phyloP scores from a whole-genome alignment of 1,284 basidiomycete species.

The Ustanciosporium gigantosporum region DNA sequence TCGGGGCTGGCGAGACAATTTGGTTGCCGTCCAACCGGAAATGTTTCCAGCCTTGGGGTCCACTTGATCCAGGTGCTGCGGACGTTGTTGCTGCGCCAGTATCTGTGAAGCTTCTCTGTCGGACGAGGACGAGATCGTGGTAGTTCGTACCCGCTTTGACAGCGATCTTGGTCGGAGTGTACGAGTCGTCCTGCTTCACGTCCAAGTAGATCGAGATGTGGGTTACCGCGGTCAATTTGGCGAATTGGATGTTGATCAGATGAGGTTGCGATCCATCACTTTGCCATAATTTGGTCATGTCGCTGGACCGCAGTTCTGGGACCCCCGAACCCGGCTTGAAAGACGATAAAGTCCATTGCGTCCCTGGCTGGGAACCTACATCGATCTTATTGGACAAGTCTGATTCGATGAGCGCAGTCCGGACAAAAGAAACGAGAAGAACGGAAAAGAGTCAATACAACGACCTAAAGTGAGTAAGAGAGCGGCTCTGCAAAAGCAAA shows the following conservation, averaged over 20 bases:
- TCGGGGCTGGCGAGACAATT: too few relatives aligned
- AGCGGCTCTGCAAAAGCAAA: too few relatives aligned
- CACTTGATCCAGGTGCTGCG: too few relatives aligned
- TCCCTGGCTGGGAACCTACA: slow-evolving; percentile 62
- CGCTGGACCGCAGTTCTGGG: slow-evolving; percentile 83
- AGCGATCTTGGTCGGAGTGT: slow-evolving; percentile 87
- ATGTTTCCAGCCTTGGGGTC: slow-evolving; percentile 90
- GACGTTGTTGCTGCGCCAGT: too few relatives aligned
- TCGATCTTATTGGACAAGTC: slow-evolving; percentile 52
- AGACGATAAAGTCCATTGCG: slow-evolving; percentile 94
- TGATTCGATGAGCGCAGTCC: too few relatives aligned
- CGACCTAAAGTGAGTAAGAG: too few relatives aligned
- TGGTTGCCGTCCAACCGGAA: slow-evolving; percentile 78
- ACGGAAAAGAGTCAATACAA: too few relatives aligned
- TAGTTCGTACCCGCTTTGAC: slow-evolving; percentile 89
- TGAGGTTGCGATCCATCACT: slow-evolving; percentile 97
- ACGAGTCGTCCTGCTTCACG: slow-evolving; percentile 88
- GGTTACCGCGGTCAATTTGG: slow-evolving; percentile 80
- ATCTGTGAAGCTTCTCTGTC: slow-evolving; percentile 44
- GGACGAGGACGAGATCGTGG: slow-evolving; percentile 83
- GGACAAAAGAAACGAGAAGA: too few relatives aligned
- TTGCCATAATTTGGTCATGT: slow-evolving; percentile 97
- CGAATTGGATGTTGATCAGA: slow-evolving; percentile 90
- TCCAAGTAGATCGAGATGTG: slow-evolving; percentile 89
- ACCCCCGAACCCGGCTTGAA: slow-evolving; percentile 96